Evolutionary conservation across 1,284 basidiomycete species (phyloP).

Genomic region (Agaricales sp.): DNA sequence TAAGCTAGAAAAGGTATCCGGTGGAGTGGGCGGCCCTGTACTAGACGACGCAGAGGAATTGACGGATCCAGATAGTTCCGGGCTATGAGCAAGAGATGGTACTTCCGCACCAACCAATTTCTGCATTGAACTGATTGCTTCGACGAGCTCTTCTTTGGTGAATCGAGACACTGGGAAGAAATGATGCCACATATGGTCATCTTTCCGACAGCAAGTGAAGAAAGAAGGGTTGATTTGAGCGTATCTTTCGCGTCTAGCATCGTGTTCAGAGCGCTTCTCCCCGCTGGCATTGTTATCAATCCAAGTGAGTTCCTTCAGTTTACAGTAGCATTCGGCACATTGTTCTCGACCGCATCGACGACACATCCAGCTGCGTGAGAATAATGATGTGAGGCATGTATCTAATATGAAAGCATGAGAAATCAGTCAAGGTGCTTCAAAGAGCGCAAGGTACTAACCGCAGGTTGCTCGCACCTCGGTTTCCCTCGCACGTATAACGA

Average conservation of each 20-base stretch:
- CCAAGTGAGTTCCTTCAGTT: slow-evolving; percentile 54
- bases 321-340: slow-evolving; percentile 75
- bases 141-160: slow-evolving; percentile 49
- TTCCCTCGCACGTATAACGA: slow-evolving; percentile 67
- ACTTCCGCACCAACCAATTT: not conserved
- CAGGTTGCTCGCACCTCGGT: slow-evolving; percentile 76
- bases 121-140: slow-evolving; percentile 31
- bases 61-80: not conserved
- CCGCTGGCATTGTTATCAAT: slow-evolving; percentile 36
- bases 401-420: slow-evolving; percentile 35
- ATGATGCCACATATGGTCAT: slow-evolving; percentile 54
- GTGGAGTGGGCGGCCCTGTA: not conserved
- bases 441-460: slow-evolving; percentile 37
- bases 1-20: not conserved
- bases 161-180: slow-evolving; percentile 80
- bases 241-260: slow-evolving; percentile 47
- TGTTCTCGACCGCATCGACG: slow-evolving; percentile 83
- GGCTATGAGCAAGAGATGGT: not conserved
- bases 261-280: slow-evolving; percentile 35
- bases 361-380: slow-evolving; percentile 86
- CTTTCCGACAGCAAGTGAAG: slow-evolving; percentile 55
- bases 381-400: slow-evolving; percentile 87
- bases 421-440: not conserved
- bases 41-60: slow-evolving; percentile 3
- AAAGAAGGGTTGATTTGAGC: slow-evolving; percentile 63